These are phyloP conservation scores for Globisporangium heterothallicum DNA, from an alignment of 352 stramenopile genomes.

Conservation along the genomic window DNA sequence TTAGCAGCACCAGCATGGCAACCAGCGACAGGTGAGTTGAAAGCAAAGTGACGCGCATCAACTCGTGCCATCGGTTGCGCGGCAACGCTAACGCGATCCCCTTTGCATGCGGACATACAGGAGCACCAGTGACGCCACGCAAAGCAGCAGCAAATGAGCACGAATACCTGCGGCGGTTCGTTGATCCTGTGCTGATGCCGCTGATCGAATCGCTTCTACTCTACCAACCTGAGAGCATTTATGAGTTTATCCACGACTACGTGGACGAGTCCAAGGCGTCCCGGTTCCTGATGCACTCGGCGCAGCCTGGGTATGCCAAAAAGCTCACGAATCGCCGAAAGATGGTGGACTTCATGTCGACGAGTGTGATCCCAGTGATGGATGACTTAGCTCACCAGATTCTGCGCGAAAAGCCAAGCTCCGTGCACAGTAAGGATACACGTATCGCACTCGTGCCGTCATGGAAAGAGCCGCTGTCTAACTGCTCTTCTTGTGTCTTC, in stretches of 20 bases:
- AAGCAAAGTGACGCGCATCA: too few relatives aligned
- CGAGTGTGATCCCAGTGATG: conserved; percentile 80
- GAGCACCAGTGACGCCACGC: not conserved
- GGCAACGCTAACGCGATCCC: too few relatives aligned
- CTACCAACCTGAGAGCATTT: conserved; percentile 74
- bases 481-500: not conserved
- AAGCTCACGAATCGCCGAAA: conserved; percentile 66
- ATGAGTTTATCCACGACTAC: conserved; percentile 80
- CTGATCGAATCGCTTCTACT: conserved; percentile 75
- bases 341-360: conserved; percentile 85
- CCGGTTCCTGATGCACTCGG: conserved; percentile 25
- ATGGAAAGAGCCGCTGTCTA: too few relatives aligned
- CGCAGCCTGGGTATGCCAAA: conserved; percentile 45
- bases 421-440: conserved; percentile 55
- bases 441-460: too few relatives aligned
- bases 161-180: conserved; percentile 71
- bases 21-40: conserved; percentile 2
- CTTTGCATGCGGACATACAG: not conserved
- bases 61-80: too few relatives aligned
- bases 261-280: conserved; percentile 47
- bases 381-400: conserved; percentile 80
- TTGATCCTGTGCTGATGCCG: conserved; percentile 79
- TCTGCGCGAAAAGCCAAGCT: conserved; percentile 59
- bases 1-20: conserved; percentile 14
- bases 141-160: conserved; percentile 54